Percentiles rank a stretch among this genome's conserved stretches.
Conservation (phyloP, 1,284 basidiomycete species). For the Xerocomus nothofagi region DNA sequence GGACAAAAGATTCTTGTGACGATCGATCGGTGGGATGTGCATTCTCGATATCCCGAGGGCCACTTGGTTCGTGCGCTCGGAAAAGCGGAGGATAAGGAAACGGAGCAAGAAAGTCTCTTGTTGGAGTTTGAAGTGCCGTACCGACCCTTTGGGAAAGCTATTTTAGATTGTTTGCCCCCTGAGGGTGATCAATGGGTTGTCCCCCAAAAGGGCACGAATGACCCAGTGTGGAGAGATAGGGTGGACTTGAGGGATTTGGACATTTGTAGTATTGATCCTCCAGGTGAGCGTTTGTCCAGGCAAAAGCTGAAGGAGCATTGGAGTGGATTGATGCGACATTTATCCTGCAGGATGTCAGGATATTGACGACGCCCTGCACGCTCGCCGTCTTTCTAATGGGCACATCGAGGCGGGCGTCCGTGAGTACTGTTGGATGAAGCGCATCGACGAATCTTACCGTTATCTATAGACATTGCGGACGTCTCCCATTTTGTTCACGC, state of each 20-base stretch:
- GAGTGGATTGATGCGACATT: neutral
- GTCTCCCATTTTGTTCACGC: slow-evolving; percentile 96
- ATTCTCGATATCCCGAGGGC: slow-evolving; percentile 91
- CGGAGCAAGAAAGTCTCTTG: slow-evolving; percentile 92
- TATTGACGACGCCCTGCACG: slow-evolving; percentile 99
- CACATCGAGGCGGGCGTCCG: slow-evolving; percentile 98
- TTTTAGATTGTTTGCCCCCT: slow-evolving; percentile 86
- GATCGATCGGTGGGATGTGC: slow-evolving; percentile 90
- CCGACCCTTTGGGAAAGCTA: slow-evolving; percentile 92
- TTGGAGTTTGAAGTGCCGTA: slow-evolving; percentile 98
- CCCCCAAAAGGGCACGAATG: slow-evolving; percentile 65
- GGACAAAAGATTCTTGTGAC: slow-evolving; percentile 96
- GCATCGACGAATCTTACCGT: neutral
- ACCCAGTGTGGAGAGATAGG: slow-evolving; percentile 78
- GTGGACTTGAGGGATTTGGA: slow-evolving; percentile 87
- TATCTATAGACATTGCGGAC: slow-evolving; percentile 86
- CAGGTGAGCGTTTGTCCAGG: slow-evolving; percentile 48
- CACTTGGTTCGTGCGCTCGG: slow-evolving; percentile 96
- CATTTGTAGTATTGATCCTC: slow-evolving; percentile 97
- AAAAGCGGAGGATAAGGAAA: slow-evolving; percentile 90
- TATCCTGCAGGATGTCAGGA: slow-evolving; percentile 83
- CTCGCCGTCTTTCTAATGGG: slow-evolving; percentile 84
- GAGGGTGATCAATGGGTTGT: slow-evolving; percentile 96
- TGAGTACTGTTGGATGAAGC: slow-evolving; percentile 48
- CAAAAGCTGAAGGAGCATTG: neutral